Evolutionary conservation across 2,329 filamentous ascomycete species (phyloP).

Genomic region (Botrytis cinerea): DNA sequence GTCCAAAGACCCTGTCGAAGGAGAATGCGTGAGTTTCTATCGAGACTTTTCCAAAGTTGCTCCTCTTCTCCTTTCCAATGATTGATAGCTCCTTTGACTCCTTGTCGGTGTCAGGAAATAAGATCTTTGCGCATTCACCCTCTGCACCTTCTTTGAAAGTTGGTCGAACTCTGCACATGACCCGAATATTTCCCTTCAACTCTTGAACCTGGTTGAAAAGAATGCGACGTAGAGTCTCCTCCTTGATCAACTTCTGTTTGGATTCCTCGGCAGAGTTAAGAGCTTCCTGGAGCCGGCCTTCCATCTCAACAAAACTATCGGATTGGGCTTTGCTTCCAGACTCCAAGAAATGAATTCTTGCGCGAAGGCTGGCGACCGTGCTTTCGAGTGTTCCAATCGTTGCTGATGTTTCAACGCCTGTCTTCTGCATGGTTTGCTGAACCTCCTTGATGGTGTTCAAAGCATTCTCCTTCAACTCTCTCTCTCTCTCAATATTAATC

Average conservation of each 20-base stretch:
- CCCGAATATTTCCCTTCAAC: conserved; percentile 95
- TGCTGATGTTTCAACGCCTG: conserved; percentile 58
- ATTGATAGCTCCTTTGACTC: conserved; percentile 87
- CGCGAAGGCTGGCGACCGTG: conserved; percentile 72
- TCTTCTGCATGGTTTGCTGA: conserved; percentile 44
- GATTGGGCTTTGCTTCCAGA: conserved; percentile 89
- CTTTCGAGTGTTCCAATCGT: conserved; percentile 70
- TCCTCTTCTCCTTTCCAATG: conserved; percentile 80
- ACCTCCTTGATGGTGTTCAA: conserved; percentile 53
- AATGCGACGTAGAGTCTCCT: conserved; percentile 86
- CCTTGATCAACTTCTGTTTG: conserved; percentile 80
- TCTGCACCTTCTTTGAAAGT: conserved; percentile 57
- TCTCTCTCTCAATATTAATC: conserved; percentile 62
- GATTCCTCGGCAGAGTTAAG: conserved; percentile 67
- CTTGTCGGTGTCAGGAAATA: conserved; percentile 75
- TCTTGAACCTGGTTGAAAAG: conserved; percentile 98
- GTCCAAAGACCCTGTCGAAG: conserved; percentile 91
- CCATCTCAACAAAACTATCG: conserved; percentile 78
- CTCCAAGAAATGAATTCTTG: conserved; percentile 85
- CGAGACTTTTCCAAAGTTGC: conserved; percentile 72
- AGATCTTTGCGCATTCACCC: conserved; percentile 70
- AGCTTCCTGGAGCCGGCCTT: conserved; percentile 77
- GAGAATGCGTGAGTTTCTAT: conserved; percentile 83
- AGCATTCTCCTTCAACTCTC: conserved; percentile 46
- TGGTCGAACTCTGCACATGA: conserved; percentile 94